A percentile compares a stretch with the other conserved stretches of the same genome.
Evolutionary conservation across 1,284 basidiomycete genomes (phyloP).

Genomic region (Xerocomus amazonicus): DNA sequence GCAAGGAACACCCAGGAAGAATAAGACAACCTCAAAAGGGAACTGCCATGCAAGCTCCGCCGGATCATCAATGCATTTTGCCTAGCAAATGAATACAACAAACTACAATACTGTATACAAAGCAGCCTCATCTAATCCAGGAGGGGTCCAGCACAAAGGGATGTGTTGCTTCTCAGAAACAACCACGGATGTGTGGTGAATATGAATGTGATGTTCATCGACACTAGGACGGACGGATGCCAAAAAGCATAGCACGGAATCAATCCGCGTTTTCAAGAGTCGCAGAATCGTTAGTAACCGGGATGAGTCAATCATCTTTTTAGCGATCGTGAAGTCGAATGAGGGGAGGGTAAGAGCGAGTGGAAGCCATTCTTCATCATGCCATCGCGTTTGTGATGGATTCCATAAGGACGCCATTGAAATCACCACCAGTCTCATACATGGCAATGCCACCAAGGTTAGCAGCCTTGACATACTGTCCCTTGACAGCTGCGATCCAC

Average conservation of each 20-base stretch:
- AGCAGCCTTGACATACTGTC: conserved; percentile 48
- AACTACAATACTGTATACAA: no score
- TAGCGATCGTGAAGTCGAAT: conserved; percentile 4
- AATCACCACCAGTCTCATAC: conserved; percentile 64
- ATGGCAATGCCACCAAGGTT: conserved; percentile 61
- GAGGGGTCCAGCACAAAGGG: no score
- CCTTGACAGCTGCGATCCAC: conserved; percentile 45
- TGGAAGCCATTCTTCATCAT: conserved; percentile 14
- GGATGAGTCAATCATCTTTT: conserved; percentile 30
- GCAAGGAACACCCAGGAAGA: no score
- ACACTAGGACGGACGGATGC: conserved; percentile 1
- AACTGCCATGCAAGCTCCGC: no score
- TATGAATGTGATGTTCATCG: background rate
- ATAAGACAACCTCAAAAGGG: no score
- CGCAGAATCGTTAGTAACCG: conserved; percentile 1
- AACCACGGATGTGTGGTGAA: background rate
- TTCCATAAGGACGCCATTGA: conserved; percentile 50
- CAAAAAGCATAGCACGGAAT: background rate
- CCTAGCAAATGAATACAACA: no score
- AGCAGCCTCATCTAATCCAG: no score
- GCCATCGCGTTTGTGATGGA: conserved; percentile 42
- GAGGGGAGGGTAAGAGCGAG: conserved; percentile 6
- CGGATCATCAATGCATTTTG: no score
- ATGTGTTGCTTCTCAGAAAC: background rate
- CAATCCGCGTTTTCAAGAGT: background rate